A percentile compares a stretch with the other conserved stretches of the same genome.
Evolutionary conservation across 345 rosid species (phyloP).

Genomic region (Balakata baccata): DNA sequence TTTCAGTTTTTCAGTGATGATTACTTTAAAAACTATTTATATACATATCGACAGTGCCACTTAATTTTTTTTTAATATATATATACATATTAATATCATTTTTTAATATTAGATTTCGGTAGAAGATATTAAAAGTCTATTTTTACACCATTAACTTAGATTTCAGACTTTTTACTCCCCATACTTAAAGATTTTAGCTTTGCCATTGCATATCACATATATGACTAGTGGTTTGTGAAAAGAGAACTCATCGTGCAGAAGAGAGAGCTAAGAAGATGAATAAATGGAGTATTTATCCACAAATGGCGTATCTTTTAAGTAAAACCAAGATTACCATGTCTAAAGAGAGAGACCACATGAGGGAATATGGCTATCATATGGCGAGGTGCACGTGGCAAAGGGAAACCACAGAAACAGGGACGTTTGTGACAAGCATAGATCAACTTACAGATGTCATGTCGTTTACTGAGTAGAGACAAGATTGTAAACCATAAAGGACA

Average conservation of each 20-base stretch:
- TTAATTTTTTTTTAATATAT: no score
- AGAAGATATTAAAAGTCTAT: no score
- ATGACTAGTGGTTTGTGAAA: neutral
- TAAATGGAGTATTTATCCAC: neutral
- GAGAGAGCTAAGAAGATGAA: neutral
- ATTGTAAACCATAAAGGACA: conserved; percentile 17
- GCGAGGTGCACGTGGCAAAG: conserved; percentile 5
- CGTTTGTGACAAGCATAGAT: neutral
- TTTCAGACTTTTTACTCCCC: no score
- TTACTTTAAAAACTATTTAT: no score
- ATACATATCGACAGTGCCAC: no score
- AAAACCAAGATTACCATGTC: conserved; percentile 4
- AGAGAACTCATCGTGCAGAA: neutral
- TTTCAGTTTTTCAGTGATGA: no score
- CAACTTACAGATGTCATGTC: neutral
- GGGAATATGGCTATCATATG: neutral
- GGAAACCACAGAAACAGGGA: neutral
- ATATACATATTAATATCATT: no score
- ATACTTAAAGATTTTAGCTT: no score
- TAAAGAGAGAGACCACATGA: neutral
- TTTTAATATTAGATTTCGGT: no score
- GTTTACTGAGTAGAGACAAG: conserved; percentile 14
- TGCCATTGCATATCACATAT: neutral
- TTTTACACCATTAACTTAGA: no score
- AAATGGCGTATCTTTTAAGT: neutral